Evolutionary conservation across 495 filamentous ascomycete species (phyloP).

Genomic region (Glarea lozoyensis): DNA sequence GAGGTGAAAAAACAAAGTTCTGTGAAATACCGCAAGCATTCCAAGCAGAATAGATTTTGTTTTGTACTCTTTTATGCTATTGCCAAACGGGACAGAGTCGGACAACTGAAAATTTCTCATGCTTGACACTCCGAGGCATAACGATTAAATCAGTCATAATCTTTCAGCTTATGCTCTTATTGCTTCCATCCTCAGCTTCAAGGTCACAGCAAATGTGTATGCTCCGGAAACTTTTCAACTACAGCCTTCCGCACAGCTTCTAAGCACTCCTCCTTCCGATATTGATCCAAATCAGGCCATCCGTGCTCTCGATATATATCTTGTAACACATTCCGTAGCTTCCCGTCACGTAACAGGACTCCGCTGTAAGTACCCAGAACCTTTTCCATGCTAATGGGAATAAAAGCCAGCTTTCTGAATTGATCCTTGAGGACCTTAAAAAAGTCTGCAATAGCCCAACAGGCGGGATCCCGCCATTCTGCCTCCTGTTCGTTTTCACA

Average conservation of each 20-base stretch:
- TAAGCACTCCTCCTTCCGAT: not conserved
- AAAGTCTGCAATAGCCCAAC: not conserved
- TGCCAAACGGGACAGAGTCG: too few relatives aligned
- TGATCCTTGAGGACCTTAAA: not conserved
- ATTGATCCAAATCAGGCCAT: not conserved
- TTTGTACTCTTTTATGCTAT: too few relatives aligned
- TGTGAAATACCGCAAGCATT: too few relatives aligned
- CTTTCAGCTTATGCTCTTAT: too few relatives aligned
- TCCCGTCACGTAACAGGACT: not conserved
- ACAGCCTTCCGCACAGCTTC: not conserved
- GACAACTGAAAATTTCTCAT: too few relatives aligned
- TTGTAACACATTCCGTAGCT: not conserved
- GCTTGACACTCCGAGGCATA: too few relatives aligned
- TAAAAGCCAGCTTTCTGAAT: not conserved
- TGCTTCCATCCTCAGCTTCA: too few relatives aligned
- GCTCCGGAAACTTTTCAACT: not conserved
- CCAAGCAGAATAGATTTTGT: too few relatives aligned
- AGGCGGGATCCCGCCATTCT: not conserved
- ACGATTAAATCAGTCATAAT: too few relatives aligned
- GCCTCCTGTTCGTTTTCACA: not conserved
- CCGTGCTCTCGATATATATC: not conserved
- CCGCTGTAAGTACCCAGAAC: not conserved
- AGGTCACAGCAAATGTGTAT: too few relatives aligned
- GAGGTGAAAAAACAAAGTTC: too few relatives aligned
- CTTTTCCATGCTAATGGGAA: not conserved